Evolutionary conservation across 1,284 basidiomycete genomes (phyloP), one percentile per base, ranked within the genome.

Genomic region (Cerrena zonata): DNA sequence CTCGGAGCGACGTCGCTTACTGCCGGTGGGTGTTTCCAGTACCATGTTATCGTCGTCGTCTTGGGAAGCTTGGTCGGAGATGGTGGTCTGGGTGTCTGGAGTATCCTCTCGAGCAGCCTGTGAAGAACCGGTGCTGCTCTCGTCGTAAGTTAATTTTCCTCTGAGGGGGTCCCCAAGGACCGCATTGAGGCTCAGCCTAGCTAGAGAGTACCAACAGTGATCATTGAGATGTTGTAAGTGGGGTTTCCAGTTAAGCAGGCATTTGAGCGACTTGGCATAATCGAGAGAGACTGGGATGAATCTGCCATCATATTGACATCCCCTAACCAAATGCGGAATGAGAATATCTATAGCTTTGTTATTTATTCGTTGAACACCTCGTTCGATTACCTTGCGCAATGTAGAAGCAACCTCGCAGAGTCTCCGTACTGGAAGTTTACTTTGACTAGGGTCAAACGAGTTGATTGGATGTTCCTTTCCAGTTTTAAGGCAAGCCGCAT

Each of bases 211-310:
- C 94, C 94, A 98, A 38, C 66, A 70, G 0, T 72, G 67, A 13
- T 75, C 71, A 7, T 83, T 80, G 50, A 95, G 64, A 58, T 88
- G 82, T 26, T 94, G 86, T 46, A 94, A 72, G 65, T 97, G 94
- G 0, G 90, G 86, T 2, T 71, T 67, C 63, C 82, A 85, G 46
- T 70, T 69, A 40, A 92, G 71, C 2, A 89, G 63, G 44, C 73
- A 73, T 38, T 80, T 79, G 30, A 95, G 73, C 0, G 88, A 77
- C 64, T 94, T 93, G 53, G 86, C 74, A 64, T 93, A 96, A 64
- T 93, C 83, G 53, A 91, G 68, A 2, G 88, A 82, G 4, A 93
- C 76, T 5, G 73, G 62, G 47, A 87, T 76, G 7, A 95, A 72
- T 40, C 76, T 59, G 23, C 76, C 75, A 11, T 76, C 69, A 56